Conservation (phyloP, 306 rosid genomes). For the Albizia julibrissin region DNA sequence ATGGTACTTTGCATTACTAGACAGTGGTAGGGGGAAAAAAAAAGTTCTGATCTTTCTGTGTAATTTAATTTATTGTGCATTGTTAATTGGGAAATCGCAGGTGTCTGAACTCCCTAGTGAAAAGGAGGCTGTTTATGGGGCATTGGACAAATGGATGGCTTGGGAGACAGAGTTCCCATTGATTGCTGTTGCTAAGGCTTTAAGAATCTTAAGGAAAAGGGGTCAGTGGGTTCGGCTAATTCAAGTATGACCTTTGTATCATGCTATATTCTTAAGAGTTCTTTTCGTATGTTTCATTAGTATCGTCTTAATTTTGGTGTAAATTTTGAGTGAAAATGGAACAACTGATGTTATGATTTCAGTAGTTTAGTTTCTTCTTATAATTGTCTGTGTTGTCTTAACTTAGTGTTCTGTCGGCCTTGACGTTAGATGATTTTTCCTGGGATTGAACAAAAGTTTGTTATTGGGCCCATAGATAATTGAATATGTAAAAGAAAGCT, state of each 20-base stretch:
- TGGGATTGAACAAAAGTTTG: conserved; percentile 15
- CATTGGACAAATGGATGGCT: conserved; percentile 89
- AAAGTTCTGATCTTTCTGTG: not conserved
- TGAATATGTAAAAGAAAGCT: conserved; percentile 11
- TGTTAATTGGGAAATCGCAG: conserved; percentile 46
- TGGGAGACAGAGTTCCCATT: conserved; percentile 95
- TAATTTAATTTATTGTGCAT: conserved; percentile 16
- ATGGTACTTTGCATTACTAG: not conserved
- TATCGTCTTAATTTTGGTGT: not conserved
- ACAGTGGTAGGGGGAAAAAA: not conserved
- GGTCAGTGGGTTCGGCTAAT: conserved; percentile 76
- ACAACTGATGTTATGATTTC: not conserved
- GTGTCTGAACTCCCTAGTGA: conserved; percentile 73
- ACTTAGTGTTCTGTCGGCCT: not conserved
- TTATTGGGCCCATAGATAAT: not conserved
- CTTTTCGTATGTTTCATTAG: not conserved
- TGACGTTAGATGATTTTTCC: not conserved
- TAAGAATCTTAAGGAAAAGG: conserved; percentile 65
- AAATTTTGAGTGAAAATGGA: not conserved
- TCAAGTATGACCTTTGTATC: conserved; percentile 55
- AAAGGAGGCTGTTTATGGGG: conserved; percentile 87
- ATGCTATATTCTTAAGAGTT: conserved; percentile 4
- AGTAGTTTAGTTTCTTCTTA: not conserved
- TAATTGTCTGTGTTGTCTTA: conserved; percentile 11
- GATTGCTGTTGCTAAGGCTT: conserved; percentile 84